phyloP scores from a whole-genome alignment of 768 basidiomycete species.

The Dentipellis sp. region DNA sequence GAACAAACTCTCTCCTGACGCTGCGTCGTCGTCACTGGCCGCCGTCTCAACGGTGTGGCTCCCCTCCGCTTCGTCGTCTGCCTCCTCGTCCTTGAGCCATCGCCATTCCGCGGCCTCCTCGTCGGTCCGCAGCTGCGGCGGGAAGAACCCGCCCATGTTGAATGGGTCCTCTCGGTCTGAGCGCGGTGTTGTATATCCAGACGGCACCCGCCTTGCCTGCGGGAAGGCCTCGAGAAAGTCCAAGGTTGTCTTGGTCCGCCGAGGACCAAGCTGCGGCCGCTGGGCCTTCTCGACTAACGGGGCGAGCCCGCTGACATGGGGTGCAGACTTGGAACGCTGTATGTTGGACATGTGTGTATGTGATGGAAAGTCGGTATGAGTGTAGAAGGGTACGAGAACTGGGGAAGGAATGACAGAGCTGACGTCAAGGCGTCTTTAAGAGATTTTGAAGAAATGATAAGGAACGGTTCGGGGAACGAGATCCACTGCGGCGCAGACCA shows the following conservation, averaged over 20 bases:
- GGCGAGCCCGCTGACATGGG: constrained; percentile 7
- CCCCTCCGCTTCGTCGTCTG: constrained; percentile 15
- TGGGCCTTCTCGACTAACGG: background rate
- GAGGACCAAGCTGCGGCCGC: background rate
- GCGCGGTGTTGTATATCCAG: constrained; percentile 10
- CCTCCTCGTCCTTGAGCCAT: constrained; percentile 31
- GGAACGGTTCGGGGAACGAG: too few species aligned
- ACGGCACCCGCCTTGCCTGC: constrained; percentile 4
- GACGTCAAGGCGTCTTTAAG: background rate
- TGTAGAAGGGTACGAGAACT: constrained; percentile 4
- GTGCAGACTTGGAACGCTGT: constrained; percentile 24
- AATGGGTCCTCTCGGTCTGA: constrained; percentile 35
- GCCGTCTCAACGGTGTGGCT: constrained; percentile 7
- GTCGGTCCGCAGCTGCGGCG: constrained; percentile 19
- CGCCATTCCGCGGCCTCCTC: constrained; percentile 27
- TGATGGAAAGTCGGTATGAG: constrained; percentile 1
- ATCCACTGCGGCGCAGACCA: too few species aligned
- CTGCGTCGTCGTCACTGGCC: constrained; percentile 13
- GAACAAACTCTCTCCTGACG: constrained; percentile 20
- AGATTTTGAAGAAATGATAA: too few species aligned
- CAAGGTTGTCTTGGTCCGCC: constrained; percentile 13
- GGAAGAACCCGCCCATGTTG: constrained; percentile 40
- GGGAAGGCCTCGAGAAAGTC: constrained; percentile 8
- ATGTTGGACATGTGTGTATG: constrained; percentile 6
- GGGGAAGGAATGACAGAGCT: background rate